Conservation (phyloP, 306 rosid species). For the Fragaria nilgerrensis region DNA sequence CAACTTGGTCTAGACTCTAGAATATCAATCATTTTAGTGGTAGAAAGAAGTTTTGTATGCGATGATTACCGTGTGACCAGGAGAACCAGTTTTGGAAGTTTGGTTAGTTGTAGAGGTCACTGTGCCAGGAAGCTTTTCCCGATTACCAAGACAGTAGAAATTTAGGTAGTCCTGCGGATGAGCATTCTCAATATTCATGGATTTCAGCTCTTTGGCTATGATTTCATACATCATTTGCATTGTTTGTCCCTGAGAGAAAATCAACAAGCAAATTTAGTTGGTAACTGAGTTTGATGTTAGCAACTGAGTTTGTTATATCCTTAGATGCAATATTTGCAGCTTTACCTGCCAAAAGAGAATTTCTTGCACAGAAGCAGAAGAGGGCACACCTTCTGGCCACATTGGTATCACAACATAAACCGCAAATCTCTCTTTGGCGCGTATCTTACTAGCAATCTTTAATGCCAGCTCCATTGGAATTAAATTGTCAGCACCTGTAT, state of each 20-base stretch:
- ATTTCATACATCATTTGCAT: conserved; percentile 88
- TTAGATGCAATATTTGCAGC: neutral
- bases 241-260: conserved; percentile 72
- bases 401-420: conserved; percentile 88
- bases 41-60: neutral
- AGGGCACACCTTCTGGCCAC: conserved; percentile 97
- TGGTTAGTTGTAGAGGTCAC: conserved; percentile 25
- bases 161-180: conserved; percentile 84
- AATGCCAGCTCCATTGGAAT: conserved; percentile 94
- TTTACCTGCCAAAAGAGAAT: conserved; percentile 92
- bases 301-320: neutral
- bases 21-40: neutral
- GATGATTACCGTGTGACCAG: conserved; percentile 45
- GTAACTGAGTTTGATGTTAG: neutral
- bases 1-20: neutral
- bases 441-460: conserved; percentile 82
- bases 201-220: conserved; percentile 63
- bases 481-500: conserved; percentile 84
- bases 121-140: conserved; percentile 46
- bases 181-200: conserved; percentile 35
- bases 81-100: conserved; percentile 33
- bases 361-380: conserved; percentile 77
- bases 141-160: conserved; percentile 86
- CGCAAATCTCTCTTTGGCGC: conserved; percentile 73
- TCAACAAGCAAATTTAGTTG: neutral